These are phyloP conservation scores for Pyrrhoderma lamaoense DNA, from an alignment of 1,284 basidiomycete species.

Conservation along the genomic window DNA sequence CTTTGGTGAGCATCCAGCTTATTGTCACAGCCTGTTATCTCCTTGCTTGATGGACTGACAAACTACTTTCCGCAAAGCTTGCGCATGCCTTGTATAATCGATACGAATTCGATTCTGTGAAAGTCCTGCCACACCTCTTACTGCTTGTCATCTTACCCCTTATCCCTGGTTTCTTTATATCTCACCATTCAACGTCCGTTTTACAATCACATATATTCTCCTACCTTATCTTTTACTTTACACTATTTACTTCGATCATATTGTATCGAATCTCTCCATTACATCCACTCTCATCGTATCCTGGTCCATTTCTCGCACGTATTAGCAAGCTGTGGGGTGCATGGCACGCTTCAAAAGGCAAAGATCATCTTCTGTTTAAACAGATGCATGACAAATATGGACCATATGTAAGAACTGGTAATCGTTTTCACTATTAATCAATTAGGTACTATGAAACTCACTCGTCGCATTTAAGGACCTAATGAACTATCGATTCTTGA, in stretches of 20 bases:
- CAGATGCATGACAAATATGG: constrained; percentile 20
- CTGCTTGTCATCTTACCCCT: too few relatives aligned
- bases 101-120: too few relatives aligned
- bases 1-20: too few relatives aligned
- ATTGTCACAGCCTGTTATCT: too few relatives aligned
- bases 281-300: constrained; percentile 22
- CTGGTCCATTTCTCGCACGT: constrained; percentile 20
- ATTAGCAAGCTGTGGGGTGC: constrained; percentile 16
- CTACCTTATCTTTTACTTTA: constrained; percentile 6
- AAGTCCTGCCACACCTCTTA: too few relatives aligned
- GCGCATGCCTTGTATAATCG: too few relatives aligned
- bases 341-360: constrained; percentile 5
- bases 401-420: constrained; percentile 22
- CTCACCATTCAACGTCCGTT: too few relatives aligned
- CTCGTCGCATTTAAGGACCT: constrained; percentile 22
- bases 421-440: neutral
- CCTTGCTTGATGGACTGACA: too few relatives aligned
- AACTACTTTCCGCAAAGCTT: too few relatives aligned
- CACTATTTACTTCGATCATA: constrained; percentile 5
- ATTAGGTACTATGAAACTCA: neutral
- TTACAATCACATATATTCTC: neutral
- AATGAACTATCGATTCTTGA: constrained; percentile 30
- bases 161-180: too few relatives aligned
- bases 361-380: constrained; percentile 17
- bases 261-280: constrained; percentile 24